A percentile compares a stretch with the other conserved stretches of the same genome.
Evolutionary conservation across 345 rosid species (phyloP).

Genomic region (Nasturtium officinale): DNA sequence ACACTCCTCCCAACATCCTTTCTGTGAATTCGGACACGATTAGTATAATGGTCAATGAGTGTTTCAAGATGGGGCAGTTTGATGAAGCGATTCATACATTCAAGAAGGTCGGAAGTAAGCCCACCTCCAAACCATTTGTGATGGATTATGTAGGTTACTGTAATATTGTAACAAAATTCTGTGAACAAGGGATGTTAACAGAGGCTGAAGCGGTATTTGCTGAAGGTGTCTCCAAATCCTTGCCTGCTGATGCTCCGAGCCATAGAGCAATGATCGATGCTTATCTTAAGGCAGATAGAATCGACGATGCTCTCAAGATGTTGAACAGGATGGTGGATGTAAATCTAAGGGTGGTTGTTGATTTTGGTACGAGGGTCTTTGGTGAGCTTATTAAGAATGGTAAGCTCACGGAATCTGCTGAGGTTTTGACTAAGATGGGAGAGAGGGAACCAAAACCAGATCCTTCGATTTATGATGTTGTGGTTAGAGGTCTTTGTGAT

Average conservation of each 20-base stretch:
- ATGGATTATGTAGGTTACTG: slow-evolving; percentile 86
- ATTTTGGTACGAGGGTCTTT: slow-evolving; percentile 76
- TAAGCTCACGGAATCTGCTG: slow-evolving; percentile 64
- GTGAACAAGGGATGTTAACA: slow-evolving; percentile 74
- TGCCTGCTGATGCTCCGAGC: slow-evolving; percentile 75
- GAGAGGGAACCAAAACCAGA: slow-evolving; percentile 95
- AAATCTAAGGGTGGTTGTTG: slow-evolving; percentile 83
- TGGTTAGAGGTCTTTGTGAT: slow-evolving; percentile 77
- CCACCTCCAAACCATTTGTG: slow-evolving; percentile 69
- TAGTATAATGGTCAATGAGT: slow-evolving; percentile 87
- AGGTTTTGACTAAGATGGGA: slow-evolving; percentile 81
- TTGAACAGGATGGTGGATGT: slow-evolving; percentile 74
- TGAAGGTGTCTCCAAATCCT: slow-evolving; percentile 60
- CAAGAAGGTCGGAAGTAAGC: slow-evolving; percentile 70
- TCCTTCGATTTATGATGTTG: slow-evolving; percentile 72
- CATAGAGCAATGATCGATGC: slow-evolving; percentile 79
- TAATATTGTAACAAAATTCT: slow-evolving; percentile 69
- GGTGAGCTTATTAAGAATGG: slow-evolving; percentile 70
- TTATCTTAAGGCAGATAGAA: slow-evolving; percentile 64
- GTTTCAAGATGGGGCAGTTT: slow-evolving; percentile 74
- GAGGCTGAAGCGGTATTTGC: slow-evolving; percentile 70
- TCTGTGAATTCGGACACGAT: slow-evolving; percentile 87
- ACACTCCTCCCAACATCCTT: slow-evolving; percentile 75
- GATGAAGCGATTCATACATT: slow-evolving; percentile 65
- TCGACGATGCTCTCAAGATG: slow-evolving; percentile 67